Evolutionary conservation across 2,329 filamentous ascomycete genomes (phyloP), one percentile per base, ranked within the genome.

Genomic region (Aulographum hederae): DNA sequence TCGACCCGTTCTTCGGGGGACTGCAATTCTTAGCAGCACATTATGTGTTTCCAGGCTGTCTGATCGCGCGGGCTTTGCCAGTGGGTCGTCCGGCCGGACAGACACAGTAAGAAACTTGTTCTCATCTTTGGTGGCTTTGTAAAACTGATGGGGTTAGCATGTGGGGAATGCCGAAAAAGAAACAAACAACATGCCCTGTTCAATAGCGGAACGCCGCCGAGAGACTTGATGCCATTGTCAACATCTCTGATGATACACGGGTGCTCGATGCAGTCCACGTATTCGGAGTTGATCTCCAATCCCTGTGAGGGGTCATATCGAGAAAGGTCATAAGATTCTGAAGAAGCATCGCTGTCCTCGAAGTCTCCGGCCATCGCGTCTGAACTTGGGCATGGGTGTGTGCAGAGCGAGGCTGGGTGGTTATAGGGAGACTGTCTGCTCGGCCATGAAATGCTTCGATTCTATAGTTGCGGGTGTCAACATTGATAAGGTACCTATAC

Each of bases 1-100:
- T 37, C 82, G 69, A 3, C 85, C 85, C 2, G 84, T 94, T 34
- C 81, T 65, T 51, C 75, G 89, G 0, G 89, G 86, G 1, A 95
- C 71, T 0, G 77, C 84, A 34, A 98, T 65, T 49, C 84, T 85
- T 32, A 98, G 62, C 14, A 95, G 64, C 14, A 95, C 58, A 46
- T 94, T 92, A 47, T 84, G 80, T 6, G 81, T 78, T 14, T 69
- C 57, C 19, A 75, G 69, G 46, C 76, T 78, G 26, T 75, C 73
- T 5, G 86, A 93, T 41, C 77, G 61, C 37, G 93, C 61, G 6
- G 80, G 79, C 42, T 78, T 76, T 43, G 78, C 73, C 44, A 81
- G 72, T 3, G 77, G 75, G 50, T 91, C 82, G 39, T 82, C 69
- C 16, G 78, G 79, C 15, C 80, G 73, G 33, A 95, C 61, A 43